A percentile compares a stretch with the other conserved stretches of the same genome.
Evolutionary conservation across 176 grass and related monocot genomes (phyloP).

Genomic region (Luzula sylvatica): DNA sequence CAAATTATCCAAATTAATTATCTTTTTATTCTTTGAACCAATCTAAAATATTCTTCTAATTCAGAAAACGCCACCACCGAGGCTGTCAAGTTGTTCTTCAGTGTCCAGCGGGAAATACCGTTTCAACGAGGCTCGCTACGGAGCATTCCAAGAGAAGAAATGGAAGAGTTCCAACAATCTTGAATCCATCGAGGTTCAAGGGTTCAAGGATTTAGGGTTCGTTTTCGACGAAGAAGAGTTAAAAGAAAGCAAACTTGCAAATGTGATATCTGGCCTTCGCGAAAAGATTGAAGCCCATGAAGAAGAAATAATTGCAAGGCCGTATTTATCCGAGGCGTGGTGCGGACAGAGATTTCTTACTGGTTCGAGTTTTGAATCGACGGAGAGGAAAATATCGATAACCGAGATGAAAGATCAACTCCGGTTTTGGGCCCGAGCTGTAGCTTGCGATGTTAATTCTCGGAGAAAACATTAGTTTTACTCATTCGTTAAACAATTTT

Average conservation of each 20-base stretch:
- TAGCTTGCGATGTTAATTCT: slow-evolving; percentile 71
- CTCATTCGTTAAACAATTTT: too few species aligned
- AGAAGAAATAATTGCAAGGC: slow-evolving; percentile 6
- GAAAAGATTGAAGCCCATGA: slow-evolving; percentile 8
- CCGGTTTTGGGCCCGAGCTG: slow-evolving; percentile 81
- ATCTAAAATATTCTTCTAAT: slow-evolving; percentile 3
- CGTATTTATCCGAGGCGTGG: slow-evolving; percentile 75
- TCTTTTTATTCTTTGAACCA: not conserved
- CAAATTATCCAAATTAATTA: not conserved
- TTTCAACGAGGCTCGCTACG: not conserved
- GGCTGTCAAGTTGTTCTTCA: not conserved
- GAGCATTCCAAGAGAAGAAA: slow-evolving; percentile 34
- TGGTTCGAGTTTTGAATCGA: slow-evolving; percentile 24
- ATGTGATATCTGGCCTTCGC: slow-evolving; percentile 59
- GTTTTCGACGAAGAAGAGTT: slow-evolving; percentile 59
- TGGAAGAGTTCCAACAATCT: slow-evolving; percentile 59
- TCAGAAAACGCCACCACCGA: not conserved
- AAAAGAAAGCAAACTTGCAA: slow-evolving; percentile 29
- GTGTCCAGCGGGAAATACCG: slow-evolving; percentile 14
- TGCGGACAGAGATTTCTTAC: slow-evolving; percentile 18
- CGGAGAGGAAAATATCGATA: slow-evolving; percentile 35
- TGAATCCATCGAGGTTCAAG: slow-evolving; percentile 82
- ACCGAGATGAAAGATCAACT: slow-evolving; percentile 74
- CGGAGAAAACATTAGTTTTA: slow-evolving; percentile 38
- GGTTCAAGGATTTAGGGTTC: slow-evolving; percentile 87